Evolutionary conservation across 148 eudicot genomes (phyloP).

Genomic region (Nyssa sinensis): DNA sequence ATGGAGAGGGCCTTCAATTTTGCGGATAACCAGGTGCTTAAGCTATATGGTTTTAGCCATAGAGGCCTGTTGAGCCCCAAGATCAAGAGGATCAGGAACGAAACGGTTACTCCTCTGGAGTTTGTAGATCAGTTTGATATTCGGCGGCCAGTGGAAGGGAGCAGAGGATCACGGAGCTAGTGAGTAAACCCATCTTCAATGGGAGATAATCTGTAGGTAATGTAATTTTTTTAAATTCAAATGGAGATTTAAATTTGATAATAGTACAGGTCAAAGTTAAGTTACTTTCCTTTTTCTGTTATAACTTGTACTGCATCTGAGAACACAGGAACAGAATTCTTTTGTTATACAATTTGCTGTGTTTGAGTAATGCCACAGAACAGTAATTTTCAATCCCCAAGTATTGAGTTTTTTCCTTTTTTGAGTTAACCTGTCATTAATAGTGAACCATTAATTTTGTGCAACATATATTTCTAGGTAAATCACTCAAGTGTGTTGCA

Average conservation of each 20-base stretch:
- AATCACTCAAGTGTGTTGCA: too few relatives aligned
- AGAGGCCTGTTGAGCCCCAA: conserved; percentile 62
- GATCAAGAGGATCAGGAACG: conserved; percentile 50
- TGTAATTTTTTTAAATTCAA: neutral
- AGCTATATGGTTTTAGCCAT: conserved; percentile 68
- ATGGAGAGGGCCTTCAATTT: conserved; percentile 80
- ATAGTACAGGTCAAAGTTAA: conserved; percentile 5
- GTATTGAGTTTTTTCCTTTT: too few relatives aligned
- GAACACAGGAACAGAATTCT: conserved; percentile 8
- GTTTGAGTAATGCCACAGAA: conserved; percentile 3
- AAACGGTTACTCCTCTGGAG: conserved; percentile 49
- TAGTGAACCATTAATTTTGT: too few relatives aligned
- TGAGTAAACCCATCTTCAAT: neutral
- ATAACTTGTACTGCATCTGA: conserved; percentile 6
- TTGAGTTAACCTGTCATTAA: neutral
- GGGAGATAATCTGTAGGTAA: conserved; percentile 12
- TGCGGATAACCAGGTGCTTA: conserved; percentile 81
- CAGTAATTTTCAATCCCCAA: too few relatives aligned
- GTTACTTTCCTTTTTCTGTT: neutral
- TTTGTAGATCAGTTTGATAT: conserved; percentile 49
- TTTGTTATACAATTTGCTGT: conserved; percentile 3
- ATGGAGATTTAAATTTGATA: neutral
- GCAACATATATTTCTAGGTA: neutral
- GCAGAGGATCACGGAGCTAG: conserved; percentile 32
- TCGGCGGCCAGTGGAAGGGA: conserved; percentile 29